Evolutionary conservation across 495 filamentous ascomycete species (phyloP).

Genomic region (Penicillium alfredii): DNA sequence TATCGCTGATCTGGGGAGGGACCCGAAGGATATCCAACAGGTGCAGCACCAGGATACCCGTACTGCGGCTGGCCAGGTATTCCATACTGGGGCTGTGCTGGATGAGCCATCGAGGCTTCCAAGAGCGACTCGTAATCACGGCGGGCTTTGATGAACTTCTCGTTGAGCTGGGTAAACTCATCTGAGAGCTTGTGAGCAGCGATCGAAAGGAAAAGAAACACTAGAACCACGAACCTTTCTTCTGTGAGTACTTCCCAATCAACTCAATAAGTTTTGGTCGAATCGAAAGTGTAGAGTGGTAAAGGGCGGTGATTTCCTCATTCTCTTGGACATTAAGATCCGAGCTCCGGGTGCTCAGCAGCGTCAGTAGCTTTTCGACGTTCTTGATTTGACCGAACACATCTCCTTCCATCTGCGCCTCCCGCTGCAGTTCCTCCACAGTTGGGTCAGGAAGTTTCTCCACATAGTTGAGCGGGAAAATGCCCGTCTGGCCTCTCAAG

Average conservation of each 20-base stretch:
- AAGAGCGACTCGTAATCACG: slow-evolving; percentile 94
- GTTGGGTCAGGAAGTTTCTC: slow-evolving; percentile 96
- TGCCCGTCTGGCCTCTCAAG: slow-evolving; percentile 87
- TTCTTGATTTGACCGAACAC: slow-evolving; percentile 99
- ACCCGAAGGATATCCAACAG: slow-evolving; percentile 46
- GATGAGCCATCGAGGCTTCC: slow-evolving; percentile 91
- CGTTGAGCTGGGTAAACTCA: slow-evolving; percentile 96
- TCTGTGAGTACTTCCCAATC: slow-evolving; percentile 98
- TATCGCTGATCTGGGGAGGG: slow-evolving; percentile 59
- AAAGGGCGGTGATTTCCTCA: slow-evolving; percentile 88
- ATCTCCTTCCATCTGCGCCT: slow-evolving; percentile 95
- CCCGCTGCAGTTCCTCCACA: slow-evolving; percentile 85
- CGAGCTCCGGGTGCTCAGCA: slow-evolving; percentile 90
- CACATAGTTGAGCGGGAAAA: slow-evolving; percentile 97
- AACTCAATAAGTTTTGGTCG: slow-evolving; percentile 95
- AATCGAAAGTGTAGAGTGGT: slow-evolving; percentile 90
- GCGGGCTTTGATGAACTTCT: slow-evolving; percentile 98
- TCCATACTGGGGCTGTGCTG: slow-evolving; percentile 66
- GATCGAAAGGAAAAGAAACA: not conserved
- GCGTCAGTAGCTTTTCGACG: slow-evolving; percentile 89
- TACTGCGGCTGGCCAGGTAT: slow-evolving; percentile 58
- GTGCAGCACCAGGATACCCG: slow-evolving; percentile 51
- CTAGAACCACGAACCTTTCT: slow-evolving; percentile 67
- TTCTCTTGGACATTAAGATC: slow-evolving; percentile 83
- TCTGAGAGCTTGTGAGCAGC: slow-evolving; percentile 47